Evolutionary conservation across 768 basidiomycete genomes (phyloP), one percentile per base, ranked within the genome.

Genomic region (Cystobasidium tubakii): DNA sequence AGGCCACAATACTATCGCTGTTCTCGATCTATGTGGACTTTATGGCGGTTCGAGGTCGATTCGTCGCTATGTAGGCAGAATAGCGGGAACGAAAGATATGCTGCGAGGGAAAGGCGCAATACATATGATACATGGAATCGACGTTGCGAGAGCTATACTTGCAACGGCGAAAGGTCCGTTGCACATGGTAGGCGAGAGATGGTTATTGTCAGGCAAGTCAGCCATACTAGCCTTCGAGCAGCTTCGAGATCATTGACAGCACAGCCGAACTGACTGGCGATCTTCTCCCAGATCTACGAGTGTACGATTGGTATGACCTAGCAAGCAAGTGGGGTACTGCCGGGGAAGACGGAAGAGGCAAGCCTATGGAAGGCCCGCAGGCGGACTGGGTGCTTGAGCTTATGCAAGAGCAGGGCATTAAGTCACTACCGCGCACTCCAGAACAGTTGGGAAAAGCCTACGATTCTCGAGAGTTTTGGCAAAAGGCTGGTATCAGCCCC

Each of bases 261-360:
- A 39, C 25, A 23, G 29, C 21, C 44, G 65, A 67, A 1, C 34
- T 65, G 53, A 65, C 74, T 2, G 74, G 39, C n/a, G n/a, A n/a
- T 53, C 17, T 76, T 29, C 66, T 78, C 55, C 74, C 75, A 23
- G 79, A 80, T 66, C 66, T 77, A 0, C 55, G 76, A 12, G 75
- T 79, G 23, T 87, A 87, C 77, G 87, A 88, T 78, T 88, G 87
- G 87, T 88, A 87, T 87, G 86, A 88, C 76, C 81, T 88, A 2
- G 86, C 85, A 0, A 84, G 84, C 6, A 84, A 85, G 1, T 88
- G 86, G 86, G 85, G 84, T 78, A 79, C 12, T 71, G 76, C 27
- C 44, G 67, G 65, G 23, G 21, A 17, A 25, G 1, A 12, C 0
- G 66, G 57, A 31, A 27, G 42, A 6, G 0, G 44, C 9, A 25